These are phyloP conservation scores for Macrolepiota albuminosa DNA, from an alignment of 768 basidiomycete genomes.

Conservation along the genomic window DNA sequence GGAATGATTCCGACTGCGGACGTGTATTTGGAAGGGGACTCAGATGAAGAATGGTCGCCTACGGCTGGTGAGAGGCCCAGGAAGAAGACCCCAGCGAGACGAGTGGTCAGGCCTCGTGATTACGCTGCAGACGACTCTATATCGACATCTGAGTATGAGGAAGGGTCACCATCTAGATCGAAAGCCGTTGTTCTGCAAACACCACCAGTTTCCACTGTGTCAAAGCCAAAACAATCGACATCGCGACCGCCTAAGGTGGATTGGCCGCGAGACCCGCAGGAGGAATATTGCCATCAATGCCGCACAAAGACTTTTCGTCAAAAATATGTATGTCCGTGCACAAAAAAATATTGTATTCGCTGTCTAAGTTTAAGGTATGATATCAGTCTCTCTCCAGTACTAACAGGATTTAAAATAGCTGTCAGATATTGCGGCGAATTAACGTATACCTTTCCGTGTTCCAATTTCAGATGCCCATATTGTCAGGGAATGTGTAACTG, in stretches of 20 bases:
- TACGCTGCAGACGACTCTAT: not conserved
- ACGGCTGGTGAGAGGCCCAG: not conserved
- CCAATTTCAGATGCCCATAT: constrained; percentile 36
- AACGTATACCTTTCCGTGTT: constrained; percentile 13
- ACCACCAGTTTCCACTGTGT: not conserved
- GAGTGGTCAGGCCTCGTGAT: not conserved
- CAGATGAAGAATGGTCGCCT: constrained; percentile 3
- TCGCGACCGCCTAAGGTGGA: not conserved
- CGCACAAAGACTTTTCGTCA: not conserved
- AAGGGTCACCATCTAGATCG: not conserved
- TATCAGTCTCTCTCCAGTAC: not conserved
- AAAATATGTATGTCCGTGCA: constrained; percentile 11
- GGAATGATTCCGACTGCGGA: not conserved
- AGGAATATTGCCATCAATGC: constrained; percentile 22
- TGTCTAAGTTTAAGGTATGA: constrained; percentile 16
- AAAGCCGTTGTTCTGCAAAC: not conserved
- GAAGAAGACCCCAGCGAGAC: not conserved
- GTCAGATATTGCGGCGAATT: constrained; percentile 14
- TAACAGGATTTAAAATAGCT: not conserved
- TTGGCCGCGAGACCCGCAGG: constrained; percentile 6
- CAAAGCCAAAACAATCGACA: not conserved
- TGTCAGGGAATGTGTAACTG: constrained; percentile 47
- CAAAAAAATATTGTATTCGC: constrained; percentile 17
- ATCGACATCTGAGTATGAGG: not conserved
- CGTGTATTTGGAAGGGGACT: not conserved